Evolutionary conservation across 2,329 filamentous ascomycete genomes (phyloP), one percentile per base, ranked within the genome.

Genomic region (Fusarium scirpi): DNA sequence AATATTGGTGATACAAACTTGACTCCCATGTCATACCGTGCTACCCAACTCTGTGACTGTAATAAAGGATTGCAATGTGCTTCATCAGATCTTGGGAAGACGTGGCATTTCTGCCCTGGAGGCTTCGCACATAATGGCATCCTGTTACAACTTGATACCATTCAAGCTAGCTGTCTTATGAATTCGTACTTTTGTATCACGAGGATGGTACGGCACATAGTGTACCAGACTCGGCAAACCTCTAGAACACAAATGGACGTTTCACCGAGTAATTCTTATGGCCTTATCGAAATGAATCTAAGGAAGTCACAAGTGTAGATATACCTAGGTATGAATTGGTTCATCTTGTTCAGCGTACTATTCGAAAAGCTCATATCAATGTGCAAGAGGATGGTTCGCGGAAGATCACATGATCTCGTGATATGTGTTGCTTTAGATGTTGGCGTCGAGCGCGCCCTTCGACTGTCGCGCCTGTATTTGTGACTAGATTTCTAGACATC

Each of bases 371-470:
- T 22, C 24, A 22, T 41, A 11, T 43, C 9, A 15, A 16, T 2
- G 16, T n/a, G 18, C 20, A 24, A n/a, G n/a, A 32, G 20, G 10
- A 34, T 16, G 24, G 16, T 18, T 16, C 22, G 32, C 24, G n/a
- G 10, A 18, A 29, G 12, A 49, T 76, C 74, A 76, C 74, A 74
- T 76, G 74, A 76, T 65, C 58, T 69, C 70, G 74, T 60, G 74
- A 74, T 74, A 24, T 64, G 73, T 75, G 73, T 76, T 76, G 73
- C 74, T 76, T 58, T 76, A 22, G 74, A 76, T 75, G 59, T 76
- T 57, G 69, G 55, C 52, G 54, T 59, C 56, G 52, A 43, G 52
- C 53, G 63, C 73, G 74, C 73, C 71, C 61, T 75, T 74, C 57
- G 51, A 65, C 62, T 58, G 70, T 65, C 72, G 56, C 40, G 18